Evolutionary conservation across 345 rosid species (phyloP).

Genomic region (Murraya koenigii): DNA sequence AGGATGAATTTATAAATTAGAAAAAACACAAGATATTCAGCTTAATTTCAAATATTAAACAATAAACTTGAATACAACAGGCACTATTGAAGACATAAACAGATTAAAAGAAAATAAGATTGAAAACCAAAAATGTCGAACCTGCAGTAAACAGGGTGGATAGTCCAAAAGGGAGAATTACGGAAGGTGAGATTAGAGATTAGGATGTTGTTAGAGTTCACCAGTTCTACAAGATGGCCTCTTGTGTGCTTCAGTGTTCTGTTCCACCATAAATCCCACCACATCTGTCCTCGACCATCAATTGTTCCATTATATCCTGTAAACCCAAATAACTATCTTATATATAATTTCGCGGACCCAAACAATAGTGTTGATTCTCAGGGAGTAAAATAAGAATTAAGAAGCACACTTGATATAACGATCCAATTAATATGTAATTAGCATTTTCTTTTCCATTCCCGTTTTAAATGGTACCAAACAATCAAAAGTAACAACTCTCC

Average conservation of each 20-base stretch:
- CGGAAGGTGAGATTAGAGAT: conserved; percentile 81
- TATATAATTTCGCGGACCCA: neutral
- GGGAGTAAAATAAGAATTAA: neutral
- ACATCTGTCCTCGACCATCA: conserved; percentile 96
- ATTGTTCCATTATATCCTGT: conserved; percentile 90
- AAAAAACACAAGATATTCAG: neutral
- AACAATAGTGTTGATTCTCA: neutral
- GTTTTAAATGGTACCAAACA: neutral
- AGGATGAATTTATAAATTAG: neutral
- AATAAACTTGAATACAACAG: neutral
- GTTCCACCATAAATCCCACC: conserved; percentile 99
- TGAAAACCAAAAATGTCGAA: conserved; percentile 14
- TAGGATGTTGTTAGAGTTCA: conserved; percentile 72
- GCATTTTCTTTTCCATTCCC: neutral
- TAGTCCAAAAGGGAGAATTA: conserved; percentile 95
- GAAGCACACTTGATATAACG: neutral
- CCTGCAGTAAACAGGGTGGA: conserved; percentile 98
- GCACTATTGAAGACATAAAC: neutral
- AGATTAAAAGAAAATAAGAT: neutral
- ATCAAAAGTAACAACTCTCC: neutral
- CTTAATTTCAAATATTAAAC: neutral
- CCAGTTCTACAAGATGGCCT: conserved; percentile 88
- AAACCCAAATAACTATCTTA: conserved; percentile 5
- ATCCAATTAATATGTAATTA: neutral
- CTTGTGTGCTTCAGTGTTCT: conserved; percentile 82